Percentiles rank a stretch among this genome's conserved stretches.
phyloP scores from a whole-genome alignment of 2,329 filamentous ascomycete genomes.

The Torrubiella hemipterigena region DNA sequence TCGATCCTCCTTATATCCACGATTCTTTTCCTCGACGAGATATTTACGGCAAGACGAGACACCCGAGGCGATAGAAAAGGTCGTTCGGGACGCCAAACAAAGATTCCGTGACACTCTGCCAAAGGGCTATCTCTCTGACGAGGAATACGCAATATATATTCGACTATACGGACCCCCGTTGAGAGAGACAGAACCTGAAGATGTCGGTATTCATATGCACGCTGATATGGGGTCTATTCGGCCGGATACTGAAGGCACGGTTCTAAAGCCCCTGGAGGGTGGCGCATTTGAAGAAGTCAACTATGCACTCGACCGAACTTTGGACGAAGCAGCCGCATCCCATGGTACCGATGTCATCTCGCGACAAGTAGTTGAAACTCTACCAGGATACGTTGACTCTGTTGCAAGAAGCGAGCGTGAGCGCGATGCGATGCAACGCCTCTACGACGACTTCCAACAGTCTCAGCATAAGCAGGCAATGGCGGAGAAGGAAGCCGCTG shows the following conservation, averaged over 20 bases:
- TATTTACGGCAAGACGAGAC: too few relatives aligned
- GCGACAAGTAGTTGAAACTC: constrained; percentile 10
- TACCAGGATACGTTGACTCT: constrained; percentile 29
- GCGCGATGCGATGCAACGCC: constrained; percentile 40
- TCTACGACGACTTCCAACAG: constrained; percentile 45
- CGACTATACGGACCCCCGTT: constrained; percentile 70
- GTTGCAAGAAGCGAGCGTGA: constrained; percentile 42
- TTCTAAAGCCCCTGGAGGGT: constrained; percentile 42
- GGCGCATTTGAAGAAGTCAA: constrained; percentile 52
- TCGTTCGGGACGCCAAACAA: constrained; percentile 61
- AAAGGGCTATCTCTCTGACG: constrained; percentile 51
- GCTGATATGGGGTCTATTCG: constrained; percentile 20
- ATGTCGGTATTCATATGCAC: constrained; percentile 37
- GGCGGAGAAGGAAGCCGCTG: constrained; percentile 16
- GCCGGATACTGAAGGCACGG: constrained; percentile 22
- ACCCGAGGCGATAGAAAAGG: constrained; percentile 43
- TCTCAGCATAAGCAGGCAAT: constrained; percentile 23
- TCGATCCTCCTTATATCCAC: too few relatives aligned
- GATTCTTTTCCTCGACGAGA: constrained; percentile 17
- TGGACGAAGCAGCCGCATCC: constrained; percentile 4
- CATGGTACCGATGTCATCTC: too few relatives aligned
- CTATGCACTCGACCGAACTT: constrained; percentile 20
- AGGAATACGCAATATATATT: constrained; percentile 67
- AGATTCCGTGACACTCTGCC: constrained; percentile 69
- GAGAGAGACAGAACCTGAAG: constrained; percentile 46